A percentile compares a stretch with the other conserved stretches of the same genome.
phyloP scores from a whole-genome alignment of 2,329 filamentous ascomycete species.

The Fusarium camptoceras region DNA sequence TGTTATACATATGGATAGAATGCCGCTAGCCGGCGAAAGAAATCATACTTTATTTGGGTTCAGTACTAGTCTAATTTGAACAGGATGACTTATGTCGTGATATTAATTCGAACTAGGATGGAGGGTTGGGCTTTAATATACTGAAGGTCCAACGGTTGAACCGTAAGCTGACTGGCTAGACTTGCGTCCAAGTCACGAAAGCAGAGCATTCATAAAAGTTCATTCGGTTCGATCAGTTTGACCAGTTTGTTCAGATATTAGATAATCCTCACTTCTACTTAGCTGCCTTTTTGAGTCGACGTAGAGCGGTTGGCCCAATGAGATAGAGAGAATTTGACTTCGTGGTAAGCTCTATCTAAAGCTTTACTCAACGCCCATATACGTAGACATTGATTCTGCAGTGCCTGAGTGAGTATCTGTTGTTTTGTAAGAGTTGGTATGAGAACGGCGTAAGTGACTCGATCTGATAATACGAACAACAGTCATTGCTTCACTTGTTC shows the following conservation, averaged over 20 bases:
- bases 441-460: background rate
- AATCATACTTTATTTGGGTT: conserved; percentile 1
- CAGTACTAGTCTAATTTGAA: no score
- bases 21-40: background rate
- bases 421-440: background rate
- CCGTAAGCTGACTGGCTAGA: background rate
- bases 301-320: conserved; percentile 23
- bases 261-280: background rate
- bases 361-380: background rate
- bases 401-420: background rate
- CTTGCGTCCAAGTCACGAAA: background rate
- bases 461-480: background rate
- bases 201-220: background rate
- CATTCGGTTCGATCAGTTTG: background rate
- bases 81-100: background rate
- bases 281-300: conserved; percentile 32
- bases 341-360: no score
- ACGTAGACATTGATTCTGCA: background rate
- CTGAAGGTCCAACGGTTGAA: background rate
- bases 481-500: background rate
- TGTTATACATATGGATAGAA: conserved; percentile 21
- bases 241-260: background rate
- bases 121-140: background rate
- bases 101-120: background rate
- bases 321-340: background rate